These are phyloP conservation scores for Babesia bigemina DNA, from an alignment of 169 alveolate species.

Conservation along the genomic window DNA sequence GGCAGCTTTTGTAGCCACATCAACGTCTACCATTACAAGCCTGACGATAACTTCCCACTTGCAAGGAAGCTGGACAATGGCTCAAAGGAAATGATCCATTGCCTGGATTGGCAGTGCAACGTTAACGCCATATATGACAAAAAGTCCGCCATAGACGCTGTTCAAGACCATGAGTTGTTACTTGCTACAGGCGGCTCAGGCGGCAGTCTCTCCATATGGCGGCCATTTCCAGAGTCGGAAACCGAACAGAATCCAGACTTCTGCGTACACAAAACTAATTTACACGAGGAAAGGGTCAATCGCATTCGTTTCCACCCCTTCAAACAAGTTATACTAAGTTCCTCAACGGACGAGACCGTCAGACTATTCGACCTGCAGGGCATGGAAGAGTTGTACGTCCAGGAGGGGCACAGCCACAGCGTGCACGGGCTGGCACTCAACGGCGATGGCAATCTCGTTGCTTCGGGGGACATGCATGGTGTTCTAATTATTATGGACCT, in stretches of 20 bases:
- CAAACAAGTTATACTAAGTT: slow-evolving; percentile 62
- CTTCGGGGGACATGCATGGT: slow-evolving; percentile 78
- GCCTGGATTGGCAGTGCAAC: slow-evolving; percentile 77
- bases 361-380: slow-evolving; percentile 71
- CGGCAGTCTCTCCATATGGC: slow-evolving; percentile 71
- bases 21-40: slow-evolving; percentile 53
- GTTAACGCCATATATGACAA: slow-evolving; percentile 63
- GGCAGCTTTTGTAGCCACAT: slow-evolving; percentile 66
- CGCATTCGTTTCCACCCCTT: slow-evolving; percentile 75
- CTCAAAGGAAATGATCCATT: slow-evolving; percentile 72
- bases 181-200: slow-evolving; percentile 78
- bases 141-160: slow-evolving; percentile 31
- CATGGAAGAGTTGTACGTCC: slow-evolving; percentile 71
- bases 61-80: slow-evolving; percentile 67
- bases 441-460: slow-evolving; percentile 76
- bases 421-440: slow-evolving; percentile 73
- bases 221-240: slow-evolving; percentile 49
- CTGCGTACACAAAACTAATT: slow-evolving; percentile 58
- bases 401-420: slow-evolving; percentile 77
- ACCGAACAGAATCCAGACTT: slow-evolving; percentile 4
- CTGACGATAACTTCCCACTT: slow-evolving; percentile 62
- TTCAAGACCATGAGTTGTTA: slow-evolving; percentile 59
- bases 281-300: slow-evolving; percentile 75
- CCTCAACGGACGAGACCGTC: slow-evolving; percentile 78
- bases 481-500: slow-evolving; percentile 76